These are phyloP conservation scores for Phytophthora pisi DNA, from an alignment of 352 stramenopile genomes.

Conservation along the genomic window DNA sequence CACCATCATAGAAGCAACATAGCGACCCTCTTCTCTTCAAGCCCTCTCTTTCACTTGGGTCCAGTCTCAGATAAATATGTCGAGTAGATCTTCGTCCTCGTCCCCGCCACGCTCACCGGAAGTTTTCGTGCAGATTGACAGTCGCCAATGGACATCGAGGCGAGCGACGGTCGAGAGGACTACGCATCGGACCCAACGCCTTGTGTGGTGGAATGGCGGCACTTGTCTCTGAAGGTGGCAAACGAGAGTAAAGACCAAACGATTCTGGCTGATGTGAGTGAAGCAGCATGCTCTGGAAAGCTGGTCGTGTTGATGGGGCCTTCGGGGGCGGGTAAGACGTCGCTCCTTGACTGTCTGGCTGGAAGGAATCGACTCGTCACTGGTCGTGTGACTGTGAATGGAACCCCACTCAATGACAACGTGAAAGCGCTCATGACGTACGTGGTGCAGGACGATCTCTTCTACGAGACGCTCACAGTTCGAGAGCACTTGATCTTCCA, in stretches of 20 bases:
- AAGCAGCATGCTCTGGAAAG: conserved; percentile 45
- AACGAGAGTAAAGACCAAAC: neutral
- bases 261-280: conserved; percentile 55
- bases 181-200: neutral
- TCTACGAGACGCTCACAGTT: conserved; percentile 88
- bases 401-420: conserved; percentile 33
- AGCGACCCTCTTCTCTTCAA: neutral
- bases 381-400: conserved; percentile 65
- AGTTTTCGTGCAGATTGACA: conserved; percentile 5
- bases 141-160: neutral
- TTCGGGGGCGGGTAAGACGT: conserved; percentile 88
- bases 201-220: conserved; percentile 10
- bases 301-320: conserved; percentile 76
- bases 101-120: neutral
- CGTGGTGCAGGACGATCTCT: conserved; percentile 89
- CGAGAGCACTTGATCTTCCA: conserved; percentile 88
- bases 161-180: neutral
- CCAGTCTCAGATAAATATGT: neutral
- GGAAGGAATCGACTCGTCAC: conserved; percentile 80
- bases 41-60: neutral
- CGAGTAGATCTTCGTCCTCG: neutral
- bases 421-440: conserved; percentile 48
- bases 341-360: conserved; percentile 93
- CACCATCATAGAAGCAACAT: conserved; percentile 7
- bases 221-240: conserved; percentile 11